Evolutionary conservation across 1,139 yeast species (phyloP).

Genomic region (Debaryomycetaceae sp.): DNA sequence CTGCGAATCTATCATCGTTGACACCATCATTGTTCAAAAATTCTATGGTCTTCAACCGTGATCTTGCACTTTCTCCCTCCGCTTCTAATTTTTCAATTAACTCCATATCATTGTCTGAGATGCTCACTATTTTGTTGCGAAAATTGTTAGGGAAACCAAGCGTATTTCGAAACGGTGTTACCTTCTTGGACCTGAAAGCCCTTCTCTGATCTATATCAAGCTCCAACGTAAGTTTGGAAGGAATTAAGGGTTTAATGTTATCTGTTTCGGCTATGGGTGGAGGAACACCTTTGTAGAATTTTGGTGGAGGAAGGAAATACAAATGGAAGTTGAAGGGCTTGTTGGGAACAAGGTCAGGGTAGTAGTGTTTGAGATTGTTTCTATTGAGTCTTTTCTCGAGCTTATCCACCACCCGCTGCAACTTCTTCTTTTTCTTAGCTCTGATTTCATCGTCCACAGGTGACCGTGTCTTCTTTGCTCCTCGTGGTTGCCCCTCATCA

Average conservation of each 20-base stretch:
- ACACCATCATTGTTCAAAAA: constrained; percentile 36
- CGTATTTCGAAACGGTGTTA: constrained; percentile 3
- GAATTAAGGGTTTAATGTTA: constrained; percentile 54
- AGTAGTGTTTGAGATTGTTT: constrained; percentile 45
- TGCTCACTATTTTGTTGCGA: constrained; percentile 14
- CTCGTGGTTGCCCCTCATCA: constrained; percentile 21
- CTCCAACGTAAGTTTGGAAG: constrained; percentile 50
- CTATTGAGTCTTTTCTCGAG: constrained; percentile 31
- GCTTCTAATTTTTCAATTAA: constrained; percentile 25
- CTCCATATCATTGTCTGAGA: constrained; percentile 31
- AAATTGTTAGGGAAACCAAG: not conserved
- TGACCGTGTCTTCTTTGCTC: constrained; percentile 14
- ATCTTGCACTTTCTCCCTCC: constrained; percentile 16
- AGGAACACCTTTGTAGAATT: constrained; percentile 46
- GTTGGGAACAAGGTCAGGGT: constrained; percentile 59
- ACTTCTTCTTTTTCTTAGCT: constrained; percentile 20
- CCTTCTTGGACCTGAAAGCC: constrained; percentile 32
- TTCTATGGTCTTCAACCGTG: constrained; percentile 23
- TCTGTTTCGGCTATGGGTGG: constrained; percentile 45
- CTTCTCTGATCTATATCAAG: constrained; percentile 46
- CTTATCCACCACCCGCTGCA: constrained; percentile 26
- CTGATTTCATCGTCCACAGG: constrained; percentile 20
- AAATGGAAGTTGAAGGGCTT: constrained; percentile 63
- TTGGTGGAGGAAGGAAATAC: constrained; percentile 63
- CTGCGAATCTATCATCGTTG: constrained; percentile 35